Evolutionary conservation across 2,329 filamentous ascomycete genomes (phyloP).

Genomic region (Huntiella abstrusa): DNA sequence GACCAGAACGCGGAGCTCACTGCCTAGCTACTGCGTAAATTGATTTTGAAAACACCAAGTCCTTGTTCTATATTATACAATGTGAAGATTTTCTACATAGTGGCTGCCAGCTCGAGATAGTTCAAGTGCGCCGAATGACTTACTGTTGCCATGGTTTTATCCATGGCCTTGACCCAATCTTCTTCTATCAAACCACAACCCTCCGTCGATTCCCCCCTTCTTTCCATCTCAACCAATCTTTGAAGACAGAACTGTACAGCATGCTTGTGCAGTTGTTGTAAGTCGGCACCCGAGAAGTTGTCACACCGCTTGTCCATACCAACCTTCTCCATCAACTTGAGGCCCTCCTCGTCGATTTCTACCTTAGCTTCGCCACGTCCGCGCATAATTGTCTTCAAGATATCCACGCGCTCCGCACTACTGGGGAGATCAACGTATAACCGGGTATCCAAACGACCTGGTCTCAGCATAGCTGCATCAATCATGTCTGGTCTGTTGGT

Average conservation of each 20-base stretch:
- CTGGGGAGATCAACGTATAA: constrained; percentile 78
- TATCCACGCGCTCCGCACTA: constrained; percentile 63
- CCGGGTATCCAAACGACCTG: constrained; percentile 72
- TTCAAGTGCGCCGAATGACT: constrained; percentile 20
- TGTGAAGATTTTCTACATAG: constrained; percentile 1
- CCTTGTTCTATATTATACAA: background rate
- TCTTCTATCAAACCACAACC: constrained; percentile 17
- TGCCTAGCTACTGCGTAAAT: constrained; percentile 4
- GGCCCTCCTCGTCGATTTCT: constrained; percentile 26
- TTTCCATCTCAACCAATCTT: constrained; percentile 18
- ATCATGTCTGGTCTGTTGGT: constrained; percentile 96
- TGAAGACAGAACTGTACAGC: constrained; percentile 30
- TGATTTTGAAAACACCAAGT: constrained; percentile 1
- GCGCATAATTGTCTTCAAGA: constrained; percentile 49
- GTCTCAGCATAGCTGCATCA: constrained; percentile 82
- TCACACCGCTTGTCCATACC: constrained; percentile 49
- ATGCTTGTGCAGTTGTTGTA: constrained; percentile 29
- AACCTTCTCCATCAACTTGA: constrained; percentile 38
- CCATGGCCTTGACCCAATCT: constrained; percentile 36
- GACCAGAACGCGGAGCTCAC: background rate
- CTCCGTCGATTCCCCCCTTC: constrained; percentile 12
- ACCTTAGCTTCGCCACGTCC: constrained; percentile 23
- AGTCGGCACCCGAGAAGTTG: constrained; percentile 56
- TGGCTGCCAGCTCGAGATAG: constrained; percentile 7
- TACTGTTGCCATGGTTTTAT: constrained; percentile 31